Percentiles rank a stretch among this genome's conserved stretches.
Evolutionary conservation across 169 alveolate genomes (phyloP).

Genomic region (Theileria sp.): DNA sequence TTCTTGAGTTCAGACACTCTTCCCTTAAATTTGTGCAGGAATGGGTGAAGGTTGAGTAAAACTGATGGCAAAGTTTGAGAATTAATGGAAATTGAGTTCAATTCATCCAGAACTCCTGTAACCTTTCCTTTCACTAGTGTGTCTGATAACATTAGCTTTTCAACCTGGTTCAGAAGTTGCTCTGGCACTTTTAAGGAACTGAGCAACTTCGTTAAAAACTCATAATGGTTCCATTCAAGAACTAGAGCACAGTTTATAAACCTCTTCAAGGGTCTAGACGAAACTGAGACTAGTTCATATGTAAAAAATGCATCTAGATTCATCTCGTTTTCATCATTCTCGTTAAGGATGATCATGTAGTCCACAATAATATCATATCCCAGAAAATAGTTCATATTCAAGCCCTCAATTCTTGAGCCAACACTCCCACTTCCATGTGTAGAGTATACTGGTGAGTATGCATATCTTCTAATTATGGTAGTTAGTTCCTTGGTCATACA

Average conservation of each 20-base stretch:
- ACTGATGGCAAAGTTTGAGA: neutral
- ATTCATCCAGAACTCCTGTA: slow-evolving; percentile 1
- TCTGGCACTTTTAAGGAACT: slow-evolving; percentile 1
- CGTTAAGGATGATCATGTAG: slow-evolving; percentile 52
- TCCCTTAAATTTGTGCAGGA: slow-evolving; percentile 13
- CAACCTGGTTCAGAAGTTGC: neutral
- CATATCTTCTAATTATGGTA: slow-evolving; percentile 45
- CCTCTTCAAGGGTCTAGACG: slow-evolving; percentile 44
- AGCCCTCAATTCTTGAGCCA: neutral
- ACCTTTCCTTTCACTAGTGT: neutral
- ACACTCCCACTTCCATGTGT: neutral
- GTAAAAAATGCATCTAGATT: slow-evolving; percentile 55
- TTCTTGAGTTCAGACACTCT: neutral
- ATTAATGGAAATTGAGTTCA: neutral
- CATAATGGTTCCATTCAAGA: slow-evolving; percentile 46
- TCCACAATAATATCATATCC: slow-evolving; percentile 60
- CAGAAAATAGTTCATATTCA: slow-evolving; percentile 23
- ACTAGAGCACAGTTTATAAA: slow-evolving; percentile 21
- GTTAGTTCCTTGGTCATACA: slow-evolving; percentile 18
- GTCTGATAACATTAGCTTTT: neutral
- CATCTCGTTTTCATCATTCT: slow-evolving; percentile 15
- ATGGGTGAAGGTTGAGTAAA: neutral
- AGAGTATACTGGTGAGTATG: slow-evolving; percentile 48
- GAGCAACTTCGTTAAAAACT: slow-evolving; percentile 7
- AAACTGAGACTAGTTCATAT: slow-evolving; percentile 35